Base-by-base conservation (phyloP, 495 filamentous ascomycete species). In the Halenospora varia region DNA sequence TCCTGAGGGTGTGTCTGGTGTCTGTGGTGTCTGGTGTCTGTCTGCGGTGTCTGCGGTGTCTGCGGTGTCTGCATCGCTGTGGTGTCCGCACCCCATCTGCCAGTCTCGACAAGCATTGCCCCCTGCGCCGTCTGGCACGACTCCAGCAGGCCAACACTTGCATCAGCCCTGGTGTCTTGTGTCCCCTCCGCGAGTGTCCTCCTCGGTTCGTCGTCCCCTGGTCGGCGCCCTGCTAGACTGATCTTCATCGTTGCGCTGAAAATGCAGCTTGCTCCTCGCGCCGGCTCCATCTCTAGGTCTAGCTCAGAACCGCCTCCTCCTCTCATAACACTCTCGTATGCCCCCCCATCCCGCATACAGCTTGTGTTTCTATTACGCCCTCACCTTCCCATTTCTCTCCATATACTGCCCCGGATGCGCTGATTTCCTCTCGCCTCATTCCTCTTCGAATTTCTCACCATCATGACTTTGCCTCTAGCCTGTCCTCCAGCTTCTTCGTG, bases 381-480 rank as follows among this genome's bases (percentile, higher is more conserved):
- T 17, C 26, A 2, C 24, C 17, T 53, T 6, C 15, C 18, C 18
- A 35, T 20, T 35, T 20, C 17, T 19, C 23, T 40, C 26, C 11
- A 19, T 35, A 47, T 9, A 15, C 35, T 40, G 35, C 35, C 35
- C 35, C 35, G 15, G 15, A 15, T 40, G 35, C 35, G 8, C 35
- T 8, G 15, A 8, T 8, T 40, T 40, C 9, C 35, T 9, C 9
- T 15, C 15, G 35, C 35, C 8, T 40, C 35, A 53, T 19, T 51
- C 44, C 17, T 39, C 17, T 24, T 29, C 3, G 2, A 25, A 47
- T 13, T 22, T 25, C 47, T 45, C 40, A n/a, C 51, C 53, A 59
- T 54, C 45, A 68, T 68, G 66, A 66, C 66, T 29, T 53, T 65
- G 22, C 60, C 66, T 22, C 41, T 67, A 40, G 48, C 62, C 25